phyloP scores from a whole-genome alignment of 2,329 filamentous ascomycete genomes.

The Achaetomium macrosporum region DNA sequence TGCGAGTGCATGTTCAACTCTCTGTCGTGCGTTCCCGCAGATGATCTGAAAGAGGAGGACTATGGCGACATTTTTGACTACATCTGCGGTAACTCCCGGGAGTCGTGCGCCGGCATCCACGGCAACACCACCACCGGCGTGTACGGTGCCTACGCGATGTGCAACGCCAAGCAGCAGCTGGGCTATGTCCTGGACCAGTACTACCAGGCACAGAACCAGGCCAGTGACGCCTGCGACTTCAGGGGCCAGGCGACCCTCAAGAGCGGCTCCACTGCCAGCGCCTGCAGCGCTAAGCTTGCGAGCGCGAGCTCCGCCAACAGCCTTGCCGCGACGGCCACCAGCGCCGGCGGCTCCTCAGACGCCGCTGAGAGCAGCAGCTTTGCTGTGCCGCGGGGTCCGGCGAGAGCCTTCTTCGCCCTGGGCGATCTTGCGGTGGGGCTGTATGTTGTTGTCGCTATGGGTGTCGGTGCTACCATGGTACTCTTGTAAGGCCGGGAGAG shows the following conservation, averaged over 20 bases:
- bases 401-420: constrained; percentile 38
- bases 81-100: constrained; percentile 57
- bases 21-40: constrained; percentile 63
- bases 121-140: constrained; percentile 60
- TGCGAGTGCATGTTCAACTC: constrained; percentile 81
- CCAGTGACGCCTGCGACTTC: constrained; percentile 62
- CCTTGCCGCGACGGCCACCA: constrained; percentile 42
- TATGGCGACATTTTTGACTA: constrained; percentile 66
- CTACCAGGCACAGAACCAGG: constrained; percentile 53
- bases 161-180: constrained; percentile 63
- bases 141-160: constrained; percentile 77
- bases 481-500: constrained; percentile 38
- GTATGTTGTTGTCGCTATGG: constrained; percentile 48
- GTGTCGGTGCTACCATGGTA: constrained; percentile 48
- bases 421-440: constrained; percentile 45
- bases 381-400: constrained; percentile 30
- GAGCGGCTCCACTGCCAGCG: constrained; percentile 39
- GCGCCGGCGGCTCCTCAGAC: constrained; percentile 28
- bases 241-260: constrained; percentile 55
- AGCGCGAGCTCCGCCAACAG: constrained; percentile 56
- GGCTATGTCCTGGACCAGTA: constrained; percentile 69
- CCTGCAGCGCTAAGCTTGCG: constrained; percentile 54
- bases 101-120: constrained; percentile 61
- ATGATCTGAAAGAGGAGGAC: constrained; percentile 49
- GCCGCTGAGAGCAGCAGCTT: constrained; percentile 31